phyloP scores from a whole-genome alignment of 495 filamentous ascomycete species.

The Halenospora varia region DNA sequence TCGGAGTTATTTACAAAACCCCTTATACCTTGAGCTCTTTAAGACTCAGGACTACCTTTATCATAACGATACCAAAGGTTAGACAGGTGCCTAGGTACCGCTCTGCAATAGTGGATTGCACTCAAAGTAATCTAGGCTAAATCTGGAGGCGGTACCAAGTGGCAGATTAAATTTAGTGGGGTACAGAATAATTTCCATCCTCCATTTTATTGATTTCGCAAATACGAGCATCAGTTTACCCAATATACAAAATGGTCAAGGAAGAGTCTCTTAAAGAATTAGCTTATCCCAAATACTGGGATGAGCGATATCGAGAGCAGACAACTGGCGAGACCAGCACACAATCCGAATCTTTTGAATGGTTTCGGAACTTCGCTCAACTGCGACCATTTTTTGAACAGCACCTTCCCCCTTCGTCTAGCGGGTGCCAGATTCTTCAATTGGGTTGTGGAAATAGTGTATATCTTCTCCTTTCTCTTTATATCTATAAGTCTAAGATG shows the following conservation, averaged over 20 bases:
- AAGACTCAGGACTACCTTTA: no score
- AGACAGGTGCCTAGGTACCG: no score
- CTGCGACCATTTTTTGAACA: constrained; percentile 43
- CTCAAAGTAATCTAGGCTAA: no score
- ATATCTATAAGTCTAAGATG: not conserved
- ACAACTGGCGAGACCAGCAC: constrained; percentile 14
- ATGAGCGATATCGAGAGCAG: constrained; percentile 40
- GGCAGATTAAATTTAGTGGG: no score
- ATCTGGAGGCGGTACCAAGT: no score
- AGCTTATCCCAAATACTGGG: constrained; percentile 45
- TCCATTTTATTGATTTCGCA: no score
- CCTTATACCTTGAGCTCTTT: no score
- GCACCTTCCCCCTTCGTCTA: constrained; percentile 33
- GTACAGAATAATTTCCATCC: no score
- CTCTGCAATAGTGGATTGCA: no score
- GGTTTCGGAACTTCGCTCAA: constrained; percentile 46
- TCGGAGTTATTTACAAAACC: no score
- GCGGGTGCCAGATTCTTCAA: constrained; percentile 40
- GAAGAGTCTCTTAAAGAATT: constrained; percentile 24
- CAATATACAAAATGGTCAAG: constrained; percentile 2
- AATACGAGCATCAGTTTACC: no score
- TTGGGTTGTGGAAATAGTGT: constrained; percentile 58
- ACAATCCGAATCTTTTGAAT: constrained; percentile 37
- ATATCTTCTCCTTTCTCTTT: not conserved
- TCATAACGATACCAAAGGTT: no score